Evolutionary conservation across 108 stramenopile species (phyloP).

Genomic region (Stephanodiscus minutulus): DNA sequence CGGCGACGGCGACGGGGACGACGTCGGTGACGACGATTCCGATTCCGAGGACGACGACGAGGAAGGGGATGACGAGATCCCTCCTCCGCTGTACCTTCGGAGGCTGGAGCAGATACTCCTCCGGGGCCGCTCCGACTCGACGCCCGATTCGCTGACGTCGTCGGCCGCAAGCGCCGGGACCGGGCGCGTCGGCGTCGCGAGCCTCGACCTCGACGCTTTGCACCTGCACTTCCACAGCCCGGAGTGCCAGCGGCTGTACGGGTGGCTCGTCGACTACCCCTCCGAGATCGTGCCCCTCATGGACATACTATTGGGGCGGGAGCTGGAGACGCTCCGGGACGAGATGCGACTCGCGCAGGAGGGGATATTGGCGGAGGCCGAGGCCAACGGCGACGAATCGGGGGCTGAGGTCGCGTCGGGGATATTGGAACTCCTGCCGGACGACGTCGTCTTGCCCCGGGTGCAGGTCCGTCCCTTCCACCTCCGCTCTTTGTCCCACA

Average conservation of each 20-base stretch:
- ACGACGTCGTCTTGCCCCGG: conserved; percentile 48
- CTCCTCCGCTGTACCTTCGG: conserved; percentile 22
- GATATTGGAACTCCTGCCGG: conserved; percentile 36
- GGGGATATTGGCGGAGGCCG: conserved; percentile 35
- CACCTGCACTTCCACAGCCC: conserved; percentile 89
- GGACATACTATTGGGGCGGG: conserved; percentile 86
- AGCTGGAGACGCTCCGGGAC: conserved; percentile 56
- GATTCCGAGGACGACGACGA: conserved; percentile 24
- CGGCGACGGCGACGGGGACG: conserved; percentile 21
- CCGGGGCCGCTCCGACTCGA: conserved; percentile 21
- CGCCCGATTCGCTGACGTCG: conserved; percentile 41
- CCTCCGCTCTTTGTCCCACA: conserved; percentile 74
- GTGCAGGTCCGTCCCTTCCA: conserved; percentile 95
- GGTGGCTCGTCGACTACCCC: conserved; percentile 92
- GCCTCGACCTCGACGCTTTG: conserved; percentile 90
- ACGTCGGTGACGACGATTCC: conserved; percentile 30
- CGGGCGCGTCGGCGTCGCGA: conserved; percentile 46
- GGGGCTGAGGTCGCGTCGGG: conserved; percentile 17
- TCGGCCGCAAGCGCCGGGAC: conserved; percentile 24
- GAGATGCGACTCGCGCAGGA: conserved; percentile 35
- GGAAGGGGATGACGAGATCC: conserved; percentile 36
- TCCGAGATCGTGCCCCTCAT: conserved; percentile 95
- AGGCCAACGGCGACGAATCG: conserved; percentile 34
- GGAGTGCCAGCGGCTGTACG: conserved; percentile 85
- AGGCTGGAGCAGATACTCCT: conserved; percentile 43